Conservation (phyloP, 2,329 filamentous ascomycete species). For the Colletotrichum tanaceti region DNA sequence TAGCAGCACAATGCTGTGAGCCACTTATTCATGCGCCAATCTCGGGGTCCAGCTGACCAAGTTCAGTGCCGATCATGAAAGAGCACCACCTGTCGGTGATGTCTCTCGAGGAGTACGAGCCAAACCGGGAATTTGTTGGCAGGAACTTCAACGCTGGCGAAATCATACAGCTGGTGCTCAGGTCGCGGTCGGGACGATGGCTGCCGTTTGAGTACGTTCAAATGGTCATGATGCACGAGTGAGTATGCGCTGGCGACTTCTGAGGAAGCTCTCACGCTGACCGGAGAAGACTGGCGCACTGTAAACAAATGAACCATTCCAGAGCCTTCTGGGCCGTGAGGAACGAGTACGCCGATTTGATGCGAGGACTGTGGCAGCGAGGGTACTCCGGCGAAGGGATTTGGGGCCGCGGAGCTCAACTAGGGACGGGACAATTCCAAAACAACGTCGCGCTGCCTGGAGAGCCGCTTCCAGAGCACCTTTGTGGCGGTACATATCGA, state of each 20-base stretch:
- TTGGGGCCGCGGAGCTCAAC: slow-evolving; percentile 78
- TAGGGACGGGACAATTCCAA: slow-evolving; percentile 72
- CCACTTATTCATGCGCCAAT: background rate
- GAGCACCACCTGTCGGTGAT: slow-evolving; percentile 73
- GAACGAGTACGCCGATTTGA: slow-evolving; percentile 76
- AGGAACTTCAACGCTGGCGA: slow-evolving; percentile 93
- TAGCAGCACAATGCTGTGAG: slow-evolving; percentile 82
- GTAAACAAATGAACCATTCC: slow-evolving; percentile 92
- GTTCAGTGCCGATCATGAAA: slow-evolving; percentile 74
- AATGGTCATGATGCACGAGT: slow-evolving; percentile 96
- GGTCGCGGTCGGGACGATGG: slow-evolving; percentile 75
- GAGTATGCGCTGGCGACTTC: slow-evolving; percentile 34
- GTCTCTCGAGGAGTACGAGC: slow-evolving; percentile 82
- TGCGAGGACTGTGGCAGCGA: slow-evolving; percentile 76
- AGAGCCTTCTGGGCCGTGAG: slow-evolving; percentile 83
- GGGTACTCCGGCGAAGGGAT: slow-evolving; percentile 84
- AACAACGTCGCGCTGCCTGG: slow-evolving; percentile 62
- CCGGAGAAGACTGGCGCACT: slow-evolving; percentile 76
- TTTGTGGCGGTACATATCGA: slow-evolving; percentile 85
- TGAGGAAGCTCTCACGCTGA: slow-evolving; percentile 28
- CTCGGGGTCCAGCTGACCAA: background rate
- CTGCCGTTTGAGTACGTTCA: slow-evolving; percentile 86
- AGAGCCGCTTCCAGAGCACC: slow-evolving; percentile 73
- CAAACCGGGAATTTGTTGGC: slow-evolving; percentile 85
- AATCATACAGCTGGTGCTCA: slow-evolving; percentile 85